These are phyloP conservation scores for Trichoderma cornu-damae DNA, from an alignment of 2,329 filamentous ascomycete species.

Conservation along the genomic window DNA sequence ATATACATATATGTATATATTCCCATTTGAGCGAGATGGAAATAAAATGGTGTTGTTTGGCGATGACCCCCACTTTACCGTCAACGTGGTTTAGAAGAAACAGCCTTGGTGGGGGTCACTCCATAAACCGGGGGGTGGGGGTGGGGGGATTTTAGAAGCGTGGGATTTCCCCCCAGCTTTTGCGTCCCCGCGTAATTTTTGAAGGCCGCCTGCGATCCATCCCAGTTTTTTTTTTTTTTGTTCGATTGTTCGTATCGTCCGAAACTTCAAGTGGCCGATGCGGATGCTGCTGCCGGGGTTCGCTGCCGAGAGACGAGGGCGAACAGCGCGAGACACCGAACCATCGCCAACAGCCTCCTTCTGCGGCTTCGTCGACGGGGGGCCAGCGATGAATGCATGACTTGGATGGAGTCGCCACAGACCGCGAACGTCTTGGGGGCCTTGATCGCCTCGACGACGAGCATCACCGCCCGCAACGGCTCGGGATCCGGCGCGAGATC, in stretches of 20 bases:
- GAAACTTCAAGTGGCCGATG: neutral
- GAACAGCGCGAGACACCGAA: neutral
- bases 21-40: neutral
- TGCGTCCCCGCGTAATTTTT: slow-evolving; percentile 20
- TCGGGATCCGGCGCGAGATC: slow-evolving; percentile 9
- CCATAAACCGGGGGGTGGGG: no score
- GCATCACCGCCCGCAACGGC: neutral
- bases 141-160: no score
- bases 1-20: neutral
- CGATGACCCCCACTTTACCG: slow-evolving; percentile 4
- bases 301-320: slow-evolving; percentile 4
- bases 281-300: slow-evolving; percentile 11
- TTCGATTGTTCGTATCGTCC: no score
- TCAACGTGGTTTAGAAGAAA: neutral
- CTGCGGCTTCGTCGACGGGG: slow-evolving; percentile 15
- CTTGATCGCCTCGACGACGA: slow-evolving; percentile 1
- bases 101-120: slow-evolving; percentile 21
- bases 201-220: no score
- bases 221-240: no score
- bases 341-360: neutral
- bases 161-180: slow-evolving; percentile 15
- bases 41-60: neutral
- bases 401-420: slow-evolving; percentile 24
- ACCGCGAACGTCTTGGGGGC: slow-evolving; percentile 13
- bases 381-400: slow-evolving; percentile 19